A percentile compares a stretch with the other conserved stretches of the same genome.
phyloP scores from a whole-genome alignment of 768 basidiomycete species.

The Podaxis mareebaensis region DNA sequence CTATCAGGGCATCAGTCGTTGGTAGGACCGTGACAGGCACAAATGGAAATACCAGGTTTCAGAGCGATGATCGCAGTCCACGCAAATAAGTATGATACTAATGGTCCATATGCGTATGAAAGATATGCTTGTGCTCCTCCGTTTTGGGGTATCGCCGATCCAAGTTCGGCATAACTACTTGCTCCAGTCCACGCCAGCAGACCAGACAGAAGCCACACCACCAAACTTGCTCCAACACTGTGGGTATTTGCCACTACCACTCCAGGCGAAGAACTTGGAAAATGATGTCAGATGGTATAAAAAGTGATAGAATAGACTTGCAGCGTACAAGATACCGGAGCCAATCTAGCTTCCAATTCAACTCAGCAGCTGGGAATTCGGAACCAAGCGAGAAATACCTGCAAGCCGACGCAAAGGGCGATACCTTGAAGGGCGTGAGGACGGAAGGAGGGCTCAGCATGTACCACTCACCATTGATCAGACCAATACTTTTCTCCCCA shows the following conservation, averaged over 20 bases:
- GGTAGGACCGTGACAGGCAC: background rate
- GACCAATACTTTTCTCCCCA: slow-evolving; percentile 71
- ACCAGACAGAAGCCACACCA: slow-evolving; percentile 84
- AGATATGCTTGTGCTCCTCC: slow-evolving; percentile 81
- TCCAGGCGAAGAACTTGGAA: slow-evolving; percentile 81
- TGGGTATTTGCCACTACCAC: slow-evolving; percentile 87
- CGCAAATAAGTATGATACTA: slow-evolving; percentile 88
- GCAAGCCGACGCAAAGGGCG: slow-evolving; percentile 79
- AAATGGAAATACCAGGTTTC: slow-evolving; percentile 62
- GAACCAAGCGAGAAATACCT: slow-evolving; percentile 43
- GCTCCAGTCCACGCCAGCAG: slow-evolving; percentile 94
- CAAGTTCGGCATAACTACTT: slow-evolving; percentile 91
- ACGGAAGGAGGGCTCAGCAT: background rate
- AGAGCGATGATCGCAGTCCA: slow-evolving; percentile 93
- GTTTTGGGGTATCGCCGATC: slow-evolving; percentile 81
- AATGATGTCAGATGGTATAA: background rate
- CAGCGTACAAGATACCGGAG: slow-evolving; percentile 86
- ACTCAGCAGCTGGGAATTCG: background rate
- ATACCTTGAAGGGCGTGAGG: slow-evolving; percentile 52
- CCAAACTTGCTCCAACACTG: slow-evolving; percentile 86
- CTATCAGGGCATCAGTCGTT: slow-evolving; percentile 33
- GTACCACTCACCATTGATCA: slow-evolving; percentile 68
- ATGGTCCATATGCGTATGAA: slow-evolving; percentile 84
- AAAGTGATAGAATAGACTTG: background rate
- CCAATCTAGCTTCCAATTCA: slow-evolving; percentile 57